A percentile compares a stretch with the other conserved stretches of the same genome.
Conservation (phyloP, 1,139 yeast species). For the Blastobotrys proliferans region DNA sequence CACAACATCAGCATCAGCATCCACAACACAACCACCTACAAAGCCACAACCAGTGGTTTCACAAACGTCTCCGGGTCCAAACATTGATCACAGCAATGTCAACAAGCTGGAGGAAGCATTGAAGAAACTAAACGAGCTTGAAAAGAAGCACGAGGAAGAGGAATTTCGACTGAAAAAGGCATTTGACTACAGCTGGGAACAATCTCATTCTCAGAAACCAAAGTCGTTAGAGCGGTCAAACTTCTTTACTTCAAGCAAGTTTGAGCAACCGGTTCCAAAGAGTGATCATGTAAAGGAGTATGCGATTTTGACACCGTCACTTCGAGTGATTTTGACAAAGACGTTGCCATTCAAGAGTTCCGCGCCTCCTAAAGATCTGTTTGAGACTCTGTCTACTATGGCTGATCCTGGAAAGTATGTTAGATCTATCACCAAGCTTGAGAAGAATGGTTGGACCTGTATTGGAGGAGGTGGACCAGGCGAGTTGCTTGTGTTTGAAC, state of each 20-base stretch:
- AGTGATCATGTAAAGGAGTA: conserved; percentile 35
- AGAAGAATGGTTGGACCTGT: conserved; percentile 43
- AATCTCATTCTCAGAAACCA: conserved; percentile 33
- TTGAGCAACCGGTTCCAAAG: conserved; percentile 11
- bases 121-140: conserved; percentile 42
- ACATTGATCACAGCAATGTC: neutral
- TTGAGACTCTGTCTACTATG: conserved; percentile 43
- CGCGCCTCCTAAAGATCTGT: conserved; percentile 41
- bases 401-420: conserved; percentile 35
- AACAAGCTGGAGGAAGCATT: conserved; percentile 38
- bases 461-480: conserved; percentile 42
- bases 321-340: conserved; percentile 38
- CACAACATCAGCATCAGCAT: neutral
- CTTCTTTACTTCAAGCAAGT: conserved; percentile 47
- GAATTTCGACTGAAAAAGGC: conserved; percentile 49
- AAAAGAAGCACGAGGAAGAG: conserved; percentile 41
- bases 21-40: neutral
- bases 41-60: neutral
- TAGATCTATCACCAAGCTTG: conserved; percentile 37
- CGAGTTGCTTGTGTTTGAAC: conserved; percentile 38
- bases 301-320: conserved; percentile 44
- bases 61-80: neutral
- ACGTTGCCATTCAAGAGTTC: conserved; percentile 42
- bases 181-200: conserved; percentile 48
- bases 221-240: conserved; percentile 44